A percentile compares a stretch with the other conserved stretches of the same genome.
phyloP scores from a whole-genome alignment of 2,329 filamentous ascomycete genomes.

The Cryoendolithus antarcticus region DNA sequence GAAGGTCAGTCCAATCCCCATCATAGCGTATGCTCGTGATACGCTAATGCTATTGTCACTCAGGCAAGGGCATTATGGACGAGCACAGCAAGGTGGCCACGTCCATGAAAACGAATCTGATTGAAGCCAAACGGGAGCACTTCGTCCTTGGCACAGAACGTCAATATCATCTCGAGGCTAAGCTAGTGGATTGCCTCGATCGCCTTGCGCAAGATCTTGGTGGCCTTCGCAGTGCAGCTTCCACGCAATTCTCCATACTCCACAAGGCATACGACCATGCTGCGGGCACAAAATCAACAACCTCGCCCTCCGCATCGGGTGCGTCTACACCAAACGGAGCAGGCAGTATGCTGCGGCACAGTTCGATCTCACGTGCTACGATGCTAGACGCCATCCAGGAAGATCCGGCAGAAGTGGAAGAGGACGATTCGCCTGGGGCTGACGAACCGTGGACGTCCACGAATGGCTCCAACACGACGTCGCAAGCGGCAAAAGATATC shows the following conservation, averaged over 20 bases:
- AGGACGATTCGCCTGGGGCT: conserved; percentile 5
- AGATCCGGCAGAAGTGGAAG: conserved; percentile 24
- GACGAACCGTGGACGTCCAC: neutral
- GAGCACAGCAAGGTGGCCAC: conserved; percentile 57
- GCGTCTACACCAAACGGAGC: too few species aligned
- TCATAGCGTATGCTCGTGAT: too few species aligned
- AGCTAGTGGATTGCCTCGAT: conserved; percentile 73
- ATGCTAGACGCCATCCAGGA: conserved; percentile 32
- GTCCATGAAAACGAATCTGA: conserved; percentile 62
- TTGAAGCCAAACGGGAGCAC: conserved; percentile 82
- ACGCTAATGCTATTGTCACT: neutral
- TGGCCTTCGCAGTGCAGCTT: conserved; percentile 76
- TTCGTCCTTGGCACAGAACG: conserved; percentile 68
- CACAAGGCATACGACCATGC: conserved; percentile 1
- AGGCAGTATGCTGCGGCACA: neutral
- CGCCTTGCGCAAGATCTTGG: conserved; percentile 78
- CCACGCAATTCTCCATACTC: conserved; percentile 63
- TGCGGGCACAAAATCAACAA: neutral
- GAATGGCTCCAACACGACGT: neutral
- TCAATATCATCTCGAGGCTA: conserved; percentile 66
- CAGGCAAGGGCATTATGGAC: conserved; percentile 40
- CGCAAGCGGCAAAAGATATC: too few species aligned
- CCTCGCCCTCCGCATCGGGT: neutral
- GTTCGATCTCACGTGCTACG: conserved; percentile 11
- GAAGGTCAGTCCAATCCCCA: neutral